Evolutionary conservation across 2,329 filamentous ascomycete genomes (phyloP).

Genomic region (Colletotrichum truncatum): DNA sequence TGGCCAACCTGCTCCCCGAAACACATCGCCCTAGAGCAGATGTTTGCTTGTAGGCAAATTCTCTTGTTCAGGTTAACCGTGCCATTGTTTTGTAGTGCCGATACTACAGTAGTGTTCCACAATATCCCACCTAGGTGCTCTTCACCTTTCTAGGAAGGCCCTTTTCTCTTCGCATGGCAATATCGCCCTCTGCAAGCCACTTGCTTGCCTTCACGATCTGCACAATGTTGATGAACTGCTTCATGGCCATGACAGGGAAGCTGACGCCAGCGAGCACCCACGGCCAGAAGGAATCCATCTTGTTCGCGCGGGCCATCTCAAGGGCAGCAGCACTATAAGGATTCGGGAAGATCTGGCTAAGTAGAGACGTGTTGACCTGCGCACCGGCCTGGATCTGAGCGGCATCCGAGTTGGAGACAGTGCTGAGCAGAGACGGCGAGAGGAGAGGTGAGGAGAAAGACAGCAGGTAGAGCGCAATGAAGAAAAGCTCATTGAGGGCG

Average conservation of each 20-base stretch:
- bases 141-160: constrained; percentile 59
- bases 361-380: constrained; percentile 74
- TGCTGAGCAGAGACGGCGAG: constrained; percentile 81
- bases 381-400: constrained; percentile 69
- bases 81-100: neutral
- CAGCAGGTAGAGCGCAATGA: constrained; percentile 96
- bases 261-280: constrained; percentile 83
- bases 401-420: constrained; percentile 62
- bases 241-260: constrained; percentile 86
- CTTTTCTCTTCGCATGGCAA: constrained; percentile 65
- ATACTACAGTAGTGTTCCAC: neutral
- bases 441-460: constrained; percentile 94
- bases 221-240: constrained; percentile 94
- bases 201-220: constrained; percentile 93
- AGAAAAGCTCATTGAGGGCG: constrained; percentile 93
- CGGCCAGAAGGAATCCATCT: constrained; percentile 76
- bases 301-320: constrained; percentile 93
- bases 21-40: neutral
- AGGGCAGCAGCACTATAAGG: constrained; percentile 93
- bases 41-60: neutral
- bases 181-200: constrained; percentile 93
- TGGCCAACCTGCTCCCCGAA: neutral
- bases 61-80: neutral
- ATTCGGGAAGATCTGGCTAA: constrained; percentile 82
- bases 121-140: constrained; percentile 6